Base-by-base conservation (phyloP, 176 grass and related monocot species). In the Cenchrus fungigraminus region DNA sequence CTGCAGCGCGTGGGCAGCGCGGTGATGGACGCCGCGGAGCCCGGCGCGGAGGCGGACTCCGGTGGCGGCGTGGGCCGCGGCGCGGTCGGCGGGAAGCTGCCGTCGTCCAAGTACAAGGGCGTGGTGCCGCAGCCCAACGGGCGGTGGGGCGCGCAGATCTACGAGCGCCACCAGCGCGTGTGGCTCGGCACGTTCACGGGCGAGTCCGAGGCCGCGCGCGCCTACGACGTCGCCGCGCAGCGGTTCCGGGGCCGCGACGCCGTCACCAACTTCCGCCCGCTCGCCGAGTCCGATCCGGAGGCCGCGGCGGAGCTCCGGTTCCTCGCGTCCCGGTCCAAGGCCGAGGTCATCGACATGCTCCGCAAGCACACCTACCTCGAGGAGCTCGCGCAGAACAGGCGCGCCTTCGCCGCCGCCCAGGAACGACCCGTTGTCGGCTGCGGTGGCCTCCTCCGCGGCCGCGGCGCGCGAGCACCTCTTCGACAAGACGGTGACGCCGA, bases 111-210 rank as follows among this genome's bases (percentile, higher is more conserved):
- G 60, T 97, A 92, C 90, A 99, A 99, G 84, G 97, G 97, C 78
- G 97, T 99, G 6, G 97, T 99, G 57, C 92, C 97, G 12, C 97
- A 99, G 89, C 97, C 97, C 11, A 99, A 99, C 86, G 97, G 97
- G 34, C 86, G 97, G 11, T 99, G 97, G 97, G 97, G 97, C 11
- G 88, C 97, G 19, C 97, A 99, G 92, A 99, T 99, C 89, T 99
- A 99, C 75, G 97, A 99, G 88, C 85, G 90, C 9, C 97, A 99
- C 94, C 94, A 91, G 84, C 97, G 97, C 75, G 97, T 99, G 49
- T 99, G 97, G 97, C 92, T 99, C 4, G 97, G 97, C 62, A 97
- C 97, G 11, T 99, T 99, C 88, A 87, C 91, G 11, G 87, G 88
- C 1, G 97, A 99, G 86, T 64, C 82, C 0, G 90, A 87, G 32